Percentiles rank a stretch among this genome's conserved stretches.
phyloP scores from a whole-genome alignment of 2,329 filamentous ascomycete genomes.

The Colletotrichum lentis region DNA sequence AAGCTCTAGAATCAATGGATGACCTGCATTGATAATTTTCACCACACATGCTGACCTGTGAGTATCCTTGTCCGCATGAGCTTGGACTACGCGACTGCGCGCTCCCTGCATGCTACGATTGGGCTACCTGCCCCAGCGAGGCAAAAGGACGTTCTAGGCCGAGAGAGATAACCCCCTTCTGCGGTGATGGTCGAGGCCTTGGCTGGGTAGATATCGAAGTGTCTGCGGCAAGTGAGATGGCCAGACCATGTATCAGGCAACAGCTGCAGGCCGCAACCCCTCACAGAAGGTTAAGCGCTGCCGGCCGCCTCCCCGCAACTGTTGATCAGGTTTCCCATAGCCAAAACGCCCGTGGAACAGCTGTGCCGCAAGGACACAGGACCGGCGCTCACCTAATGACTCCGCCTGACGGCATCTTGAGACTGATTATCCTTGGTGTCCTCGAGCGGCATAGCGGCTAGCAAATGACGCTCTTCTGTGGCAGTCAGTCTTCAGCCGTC shows the following conservation, averaged over 20 bases:
- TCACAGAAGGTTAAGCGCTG: not conserved
- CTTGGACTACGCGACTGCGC: not conserved
- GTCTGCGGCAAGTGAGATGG: not conserved
- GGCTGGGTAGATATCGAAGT: not conserved
- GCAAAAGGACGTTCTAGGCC: not conserved
- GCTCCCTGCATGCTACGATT: not conserved
- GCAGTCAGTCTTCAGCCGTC: conserved; percentile 6
- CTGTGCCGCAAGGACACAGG: conserved; percentile 9
- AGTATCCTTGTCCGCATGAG: not conserved
- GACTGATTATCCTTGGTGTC: not conserved
- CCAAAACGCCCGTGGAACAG: not conserved
- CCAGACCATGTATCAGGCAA: not conserved
- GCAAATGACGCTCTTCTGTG: conserved; percentile 9
- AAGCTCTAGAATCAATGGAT: conserved; percentile 38
- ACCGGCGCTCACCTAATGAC: conserved; percentile 7
- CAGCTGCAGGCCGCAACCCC: not conserved
- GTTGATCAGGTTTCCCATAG: not conserved
- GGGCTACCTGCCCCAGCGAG: not conserved
- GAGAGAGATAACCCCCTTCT: no score
- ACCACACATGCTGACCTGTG: not conserved
- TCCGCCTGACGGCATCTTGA: not conserved
- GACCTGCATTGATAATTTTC: conserved; percentile 24
- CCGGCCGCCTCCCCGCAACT: conserved; percentile 1
- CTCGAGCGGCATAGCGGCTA: not conserved
- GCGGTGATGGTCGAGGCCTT: no score